A percentile compares a stretch with the other conserved stretches of the same genome.
Conservation (phyloP, 2,329 filamentous ascomycete genomes). For the Ceratocystis colombiana region DNA sequence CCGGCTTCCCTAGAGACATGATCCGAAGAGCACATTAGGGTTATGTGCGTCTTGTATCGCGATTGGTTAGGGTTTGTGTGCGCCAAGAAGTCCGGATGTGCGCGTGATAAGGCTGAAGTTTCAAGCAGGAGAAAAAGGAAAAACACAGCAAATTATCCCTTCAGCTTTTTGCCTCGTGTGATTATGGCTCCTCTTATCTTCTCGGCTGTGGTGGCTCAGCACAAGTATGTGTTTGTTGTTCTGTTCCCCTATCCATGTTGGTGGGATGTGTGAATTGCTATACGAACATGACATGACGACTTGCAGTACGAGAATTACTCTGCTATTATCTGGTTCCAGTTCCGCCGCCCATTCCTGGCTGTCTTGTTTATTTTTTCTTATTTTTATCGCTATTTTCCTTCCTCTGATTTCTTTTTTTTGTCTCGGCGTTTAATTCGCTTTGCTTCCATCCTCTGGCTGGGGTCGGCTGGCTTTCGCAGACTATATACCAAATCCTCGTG, state of each 20-base stretch:
- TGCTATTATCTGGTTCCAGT: background rate
- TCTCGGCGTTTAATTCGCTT: background rate
- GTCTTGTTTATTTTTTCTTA: background rate
- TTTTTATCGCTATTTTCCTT: background rate
- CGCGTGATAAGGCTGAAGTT: background rate
- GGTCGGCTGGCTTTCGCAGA: background rate
- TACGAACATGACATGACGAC: background rate
- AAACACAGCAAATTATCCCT: background rate
- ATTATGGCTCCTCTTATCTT: background rate
- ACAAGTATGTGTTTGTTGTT: background rate
- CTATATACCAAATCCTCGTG: background rate
- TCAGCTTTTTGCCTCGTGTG: background rate
- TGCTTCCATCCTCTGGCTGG: background rate
- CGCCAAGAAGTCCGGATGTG: background rate
- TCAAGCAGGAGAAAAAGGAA: background rate
- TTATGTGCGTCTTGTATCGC: background rate
- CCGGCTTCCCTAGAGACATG: background rate
- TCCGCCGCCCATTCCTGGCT: background rate
- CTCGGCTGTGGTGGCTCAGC: background rate
- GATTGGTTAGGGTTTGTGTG: background rate
- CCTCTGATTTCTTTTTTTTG: background rate
- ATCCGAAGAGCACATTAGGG: background rate
- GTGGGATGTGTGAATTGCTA: constrained; percentile 6
- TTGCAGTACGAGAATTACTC: background rate
- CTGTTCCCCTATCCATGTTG: background rate